phyloP scores from a whole-genome alignment of 129 eudicot species.

The Saposhnikovia divaricata region DNA sequence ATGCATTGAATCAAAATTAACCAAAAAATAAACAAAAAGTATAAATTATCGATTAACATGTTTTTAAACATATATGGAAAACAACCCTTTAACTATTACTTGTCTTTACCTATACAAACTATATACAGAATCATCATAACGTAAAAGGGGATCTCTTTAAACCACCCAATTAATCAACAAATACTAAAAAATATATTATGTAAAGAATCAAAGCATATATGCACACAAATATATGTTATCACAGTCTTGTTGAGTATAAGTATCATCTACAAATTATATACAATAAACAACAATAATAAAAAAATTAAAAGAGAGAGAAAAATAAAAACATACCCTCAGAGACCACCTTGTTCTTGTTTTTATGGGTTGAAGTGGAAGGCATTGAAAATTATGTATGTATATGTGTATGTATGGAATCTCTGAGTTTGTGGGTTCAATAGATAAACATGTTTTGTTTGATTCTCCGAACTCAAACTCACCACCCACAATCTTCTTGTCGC shows the following conservation, averaged over 20 bases:
- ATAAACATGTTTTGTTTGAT: neutral
- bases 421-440: conserved; percentile 5
- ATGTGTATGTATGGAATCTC: neutral
- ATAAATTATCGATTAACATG: neutral
- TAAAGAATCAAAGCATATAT: neutral
- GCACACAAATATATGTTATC: neutral
- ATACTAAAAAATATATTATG: too few species aligned
- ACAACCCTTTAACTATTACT: too few species aligned
- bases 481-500: neutral
- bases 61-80: too few species aligned
- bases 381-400: neutral
- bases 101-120: too few species aligned
- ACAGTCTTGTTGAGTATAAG: neutral
- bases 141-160: neutral
- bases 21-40: neutral
- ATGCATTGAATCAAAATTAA: neutral
- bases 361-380: conserved; percentile 15
- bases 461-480: neutral
- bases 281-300: neutral
- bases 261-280: neutral
- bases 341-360: conserved; percentile 11
- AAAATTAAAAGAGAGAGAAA: neutral
- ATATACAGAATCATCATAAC: neutral
- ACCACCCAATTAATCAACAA: neutral
- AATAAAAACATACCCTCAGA: conserved; percentile 11